phyloP scores from a whole-genome alignment of 441 rosid genomes.

The Dalechampia spathulata region DNA sequence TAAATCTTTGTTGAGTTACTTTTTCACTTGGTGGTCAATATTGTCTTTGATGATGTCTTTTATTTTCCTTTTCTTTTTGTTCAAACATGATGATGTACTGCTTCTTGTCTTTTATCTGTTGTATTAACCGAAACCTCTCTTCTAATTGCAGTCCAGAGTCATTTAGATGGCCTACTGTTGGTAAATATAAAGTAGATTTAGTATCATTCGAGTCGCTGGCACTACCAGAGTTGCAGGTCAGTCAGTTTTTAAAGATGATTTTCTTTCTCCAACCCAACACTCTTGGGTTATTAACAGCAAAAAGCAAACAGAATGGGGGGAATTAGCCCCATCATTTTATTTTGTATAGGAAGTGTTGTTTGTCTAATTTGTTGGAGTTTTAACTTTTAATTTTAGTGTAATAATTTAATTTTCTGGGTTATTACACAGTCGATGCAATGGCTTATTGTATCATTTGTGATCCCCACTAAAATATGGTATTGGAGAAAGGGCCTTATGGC shows the following conservation, averaged over 20 bases:
- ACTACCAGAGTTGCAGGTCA: slow-evolving; percentile 64
- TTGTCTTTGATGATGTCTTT: too few relatives aligned
- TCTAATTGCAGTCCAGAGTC: slow-evolving; percentile 43
- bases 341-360: too few relatives aligned
- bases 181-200: slow-evolving; percentile 61
- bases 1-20: too few relatives aligned
- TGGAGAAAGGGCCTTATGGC: not conserved
- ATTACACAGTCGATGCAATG: not conserved
- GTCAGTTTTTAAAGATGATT: not conserved
- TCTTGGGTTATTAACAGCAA: not conserved
- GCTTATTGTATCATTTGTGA: not conserved
- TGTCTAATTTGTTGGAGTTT: too few relatives aligned
- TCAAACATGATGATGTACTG: not conserved
- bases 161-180: slow-evolving; percentile 59
- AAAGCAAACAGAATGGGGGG: not conserved
- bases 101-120: not conserved
- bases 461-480: not conserved
- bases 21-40: too few relatives aligned
- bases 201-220: slow-evolving; percentile 61
- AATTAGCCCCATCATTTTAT: too few relatives aligned
- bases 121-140: not conserved
- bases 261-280: not conserved
- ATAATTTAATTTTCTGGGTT: too few relatives aligned
- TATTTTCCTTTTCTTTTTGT: not conserved
- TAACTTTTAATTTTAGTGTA: too few relatives aligned